phyloP scores from a whole-genome alignment of 2,329 filamentous ascomycete genomes.

The Rachicladosporium sp. region DNA sequence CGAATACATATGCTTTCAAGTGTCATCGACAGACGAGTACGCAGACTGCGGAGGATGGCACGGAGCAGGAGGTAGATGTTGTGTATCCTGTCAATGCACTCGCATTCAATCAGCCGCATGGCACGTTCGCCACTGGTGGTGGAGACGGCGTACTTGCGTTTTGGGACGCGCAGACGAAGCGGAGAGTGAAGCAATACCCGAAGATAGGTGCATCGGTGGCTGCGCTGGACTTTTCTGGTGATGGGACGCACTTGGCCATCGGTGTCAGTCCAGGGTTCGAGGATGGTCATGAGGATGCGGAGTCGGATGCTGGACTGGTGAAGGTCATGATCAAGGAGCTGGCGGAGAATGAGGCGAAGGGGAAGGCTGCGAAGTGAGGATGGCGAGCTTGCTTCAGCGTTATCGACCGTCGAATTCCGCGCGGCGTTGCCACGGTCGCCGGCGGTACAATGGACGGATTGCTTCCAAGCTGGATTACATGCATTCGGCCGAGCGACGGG shows the following conservation, averaged over 20 bases:
- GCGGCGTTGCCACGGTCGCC: no score
- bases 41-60: conserved; percentile 31
- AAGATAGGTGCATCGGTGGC: conserved; percentile 70
- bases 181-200: conserved; percentile 79
- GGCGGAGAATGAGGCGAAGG: conserved; percentile 76
- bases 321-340: conserved; percentile 74
- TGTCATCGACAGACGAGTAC: conserved; percentile 72
- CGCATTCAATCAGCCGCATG: conserved; percentile 69
- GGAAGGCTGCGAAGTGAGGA: conserved; percentile 56
- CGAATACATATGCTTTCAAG: conserved; percentile 96
- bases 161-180: conserved; percentile 86
- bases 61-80: conserved; percentile 52
- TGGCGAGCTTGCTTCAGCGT: background rate
- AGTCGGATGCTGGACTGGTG: conserved; percentile 54
- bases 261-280: conserved; percentile 80
- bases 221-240: conserved; percentile 61
- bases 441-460: no score
- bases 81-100: conserved; percentile 88
- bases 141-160: conserved; percentile 85
- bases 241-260: conserved; percentile 68
- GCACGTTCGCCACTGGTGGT: conserved; percentile 80
- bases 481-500: no score
- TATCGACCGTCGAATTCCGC: no score
- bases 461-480: no score
- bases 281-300: conserved; percentile 70